phyloP scores from a whole-genome alignment of 176 grass and related monocot genomes.

The Microstegium vimineum region DNA sequence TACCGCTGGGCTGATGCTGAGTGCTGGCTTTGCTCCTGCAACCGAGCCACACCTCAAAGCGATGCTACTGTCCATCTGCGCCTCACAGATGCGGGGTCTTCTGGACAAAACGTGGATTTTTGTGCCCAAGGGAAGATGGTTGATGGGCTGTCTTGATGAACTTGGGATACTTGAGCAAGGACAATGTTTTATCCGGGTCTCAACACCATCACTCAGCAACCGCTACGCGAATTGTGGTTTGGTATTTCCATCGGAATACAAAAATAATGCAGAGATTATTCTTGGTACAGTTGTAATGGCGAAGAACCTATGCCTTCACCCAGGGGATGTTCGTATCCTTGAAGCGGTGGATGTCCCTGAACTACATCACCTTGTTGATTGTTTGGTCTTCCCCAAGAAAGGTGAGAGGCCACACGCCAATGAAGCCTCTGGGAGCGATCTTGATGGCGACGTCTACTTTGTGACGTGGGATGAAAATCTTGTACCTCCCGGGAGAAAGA shows the following conservation, averaged over 20 bases:
- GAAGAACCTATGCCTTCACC: slow-evolving; percentile 94
- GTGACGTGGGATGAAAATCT: slow-evolving; percentile 89
- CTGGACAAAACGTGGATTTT: slow-evolving; percentile 70
- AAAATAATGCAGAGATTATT: slow-evolving; percentile 44
- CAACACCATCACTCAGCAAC: slow-evolving; percentile 46
- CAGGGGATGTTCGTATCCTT: slow-evolving; percentile 79
- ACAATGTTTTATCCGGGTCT: slow-evolving; percentile 77
- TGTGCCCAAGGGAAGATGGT: slow-evolving; percentile 78
- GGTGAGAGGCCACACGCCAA: slow-evolving; percentile 83
- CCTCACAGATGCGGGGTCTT: slow-evolving; percentile 63
- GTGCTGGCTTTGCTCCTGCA: slow-evolving; percentile 63
- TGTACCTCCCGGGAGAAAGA: slow-evolving; percentile 68
- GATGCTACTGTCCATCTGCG: slow-evolving; percentile 72
- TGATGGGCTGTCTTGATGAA: slow-evolving; percentile 92
- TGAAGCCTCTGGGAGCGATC: slow-evolving; percentile 90
- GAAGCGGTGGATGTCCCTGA: slow-evolving; percentile 72
- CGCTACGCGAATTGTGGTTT: slow-evolving; percentile 46
- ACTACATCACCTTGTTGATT: slow-evolving; percentile 78
- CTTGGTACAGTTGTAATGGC: slow-evolving; percentile 69
- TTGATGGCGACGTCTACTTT: slow-evolving; percentile 88
- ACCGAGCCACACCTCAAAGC: slow-evolving; percentile 73
- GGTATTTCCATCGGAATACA: slow-evolving; percentile 37
- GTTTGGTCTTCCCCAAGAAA: slow-evolving; percentile 77
- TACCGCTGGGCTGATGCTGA: slow-evolving; percentile 62
- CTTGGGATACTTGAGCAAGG: slow-evolving; percentile 72